Base-by-base conservation (phyloP, 2,329 filamentous ascomycete genomes). In the Hymenoscyphus occultus region DNA sequence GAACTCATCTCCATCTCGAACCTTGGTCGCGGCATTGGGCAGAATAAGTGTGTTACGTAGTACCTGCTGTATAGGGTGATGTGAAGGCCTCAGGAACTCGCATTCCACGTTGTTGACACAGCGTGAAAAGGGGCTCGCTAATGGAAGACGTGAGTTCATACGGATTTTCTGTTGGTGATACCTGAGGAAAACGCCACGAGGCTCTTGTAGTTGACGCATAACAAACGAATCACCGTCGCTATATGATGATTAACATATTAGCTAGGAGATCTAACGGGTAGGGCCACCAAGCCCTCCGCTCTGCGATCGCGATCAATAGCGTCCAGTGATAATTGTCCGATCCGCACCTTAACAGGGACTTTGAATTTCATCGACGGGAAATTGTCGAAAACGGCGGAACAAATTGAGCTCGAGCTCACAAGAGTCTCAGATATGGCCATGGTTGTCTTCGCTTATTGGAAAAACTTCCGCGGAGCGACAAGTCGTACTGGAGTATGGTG, bases 241-340 rank as follows among this genome's bases (percentile, higher is more conserved):
- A 71, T 73, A 72, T 64, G 32, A 69, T 65, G 69, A 71, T 72
- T 66, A 9, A 68, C 70, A 69, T 71, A 72, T 72, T 61, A 62
- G 56, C 65, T 57, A 60, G 63, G 68, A 64, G 56, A 22, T 10
- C n/a, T 61, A n/a, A 60, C 60, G 40, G 58, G 61, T 64, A 65
- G 59, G 63, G 59, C 65, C 56, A 65, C 61, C 64, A 65, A 67
- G 67, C 62, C 59, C 62, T 67, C 63, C 65, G 62, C 60, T 61
- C 61, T 62, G 32, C 28, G 57, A 62, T 59, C 64, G 39, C 48
- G n/a, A 63, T 68, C 65, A 39, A 65, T 68, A 69, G 67, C 51
- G 65, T 62, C 67, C 65, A 68, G 63, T 65, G 61, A 61, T 54
- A 60, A 60, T 60, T 60, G 54, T 64, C 67, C 61, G 64, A 45